Evolutionary conservation across 2,329 filamentous ascomycete species (phyloP).

Genomic region (Myriosclerotinia curreyana): DNA sequence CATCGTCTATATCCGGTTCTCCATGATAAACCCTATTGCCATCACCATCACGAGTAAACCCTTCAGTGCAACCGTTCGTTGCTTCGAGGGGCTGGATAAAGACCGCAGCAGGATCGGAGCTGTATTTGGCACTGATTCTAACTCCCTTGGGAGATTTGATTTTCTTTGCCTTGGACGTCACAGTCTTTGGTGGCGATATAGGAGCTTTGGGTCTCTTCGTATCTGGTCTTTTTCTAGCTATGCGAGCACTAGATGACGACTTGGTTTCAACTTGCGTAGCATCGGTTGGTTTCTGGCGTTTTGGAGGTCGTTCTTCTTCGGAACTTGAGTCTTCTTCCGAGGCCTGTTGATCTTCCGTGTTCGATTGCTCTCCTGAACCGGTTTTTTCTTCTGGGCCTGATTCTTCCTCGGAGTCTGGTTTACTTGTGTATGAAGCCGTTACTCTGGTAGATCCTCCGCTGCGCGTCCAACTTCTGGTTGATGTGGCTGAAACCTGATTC

Average conservation of each 20-base stretch:
- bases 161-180: not conserved
- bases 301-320: no score
- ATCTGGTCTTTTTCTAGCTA: no score
- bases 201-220: no score
- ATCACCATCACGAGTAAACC: not conserved
- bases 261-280: no score
- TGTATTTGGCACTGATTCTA: not conserved
- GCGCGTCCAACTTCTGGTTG: not conserved
- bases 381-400: not conserved
- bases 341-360: not conserved
- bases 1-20: not conserved
- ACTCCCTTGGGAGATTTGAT: not conserved
- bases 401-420: not conserved
- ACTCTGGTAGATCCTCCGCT: not conserved
- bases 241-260: no score
- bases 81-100: not conserved
- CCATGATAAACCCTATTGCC: not conserved
- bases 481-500: not conserved
- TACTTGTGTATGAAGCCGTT: not conserved
- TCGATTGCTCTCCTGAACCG: not conserved
- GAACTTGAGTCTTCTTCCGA: no score
- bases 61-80: not conserved
- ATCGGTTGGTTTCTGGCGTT: no score
- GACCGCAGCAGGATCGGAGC: not conserved
- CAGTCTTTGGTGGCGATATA: no score